Base-by-base conservation (phyloP, 441 rosid genomes). In the Populus hybrid region DNA sequence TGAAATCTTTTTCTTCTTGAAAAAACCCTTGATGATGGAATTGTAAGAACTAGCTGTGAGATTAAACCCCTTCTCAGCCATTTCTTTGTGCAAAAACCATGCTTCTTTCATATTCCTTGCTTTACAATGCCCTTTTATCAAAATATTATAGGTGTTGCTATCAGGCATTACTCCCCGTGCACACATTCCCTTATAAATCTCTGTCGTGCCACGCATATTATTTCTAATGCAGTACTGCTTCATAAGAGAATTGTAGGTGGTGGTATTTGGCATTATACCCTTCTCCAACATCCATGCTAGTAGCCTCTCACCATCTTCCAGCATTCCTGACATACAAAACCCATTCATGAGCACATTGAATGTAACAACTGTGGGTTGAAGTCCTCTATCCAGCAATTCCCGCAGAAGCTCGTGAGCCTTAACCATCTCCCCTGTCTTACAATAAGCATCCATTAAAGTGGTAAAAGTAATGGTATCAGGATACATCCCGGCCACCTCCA, bases 81-180 rank as follows among this genome's bases (percentile, higher is more conserved):
- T 89, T 88, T 90, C 94, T 72, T 69, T 82, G 70, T 78, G 86
- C 88, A 93, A 84, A 90, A 87, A 95, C 92, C 90, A 91, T 74
- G 99, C 99, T 80, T 95, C 98, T 84, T 93, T 95, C 97, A 93
- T 91, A 86, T 92, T 93, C 84, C 99, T 93, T 19, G 95, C 94
- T 86, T 87, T 93, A 79, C 91, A 93, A 82, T 95, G 98, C 72
- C 98, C 98, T 86, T 81, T 88, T 70, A 95, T 81, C 79, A 93
- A 81, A 80, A 92, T 91, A 84, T 93, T 94, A 74, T 88, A 95
- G 21, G 95, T 91, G 85, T 89, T 91, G 77, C 85, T 74, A 87
- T 93, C 92, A 70, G 97, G 94, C 79, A 84, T 57, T n/a, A 91
- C 86, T 83, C 93, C 94, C 72, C 75, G 84, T 71, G 86, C 81